Percentiles rank a stretch among this genome's conserved stretches.
Conservation (phyloP, 2,329 filamentous ascomycete genomes). For the Thielaviopsis populi region DNA sequence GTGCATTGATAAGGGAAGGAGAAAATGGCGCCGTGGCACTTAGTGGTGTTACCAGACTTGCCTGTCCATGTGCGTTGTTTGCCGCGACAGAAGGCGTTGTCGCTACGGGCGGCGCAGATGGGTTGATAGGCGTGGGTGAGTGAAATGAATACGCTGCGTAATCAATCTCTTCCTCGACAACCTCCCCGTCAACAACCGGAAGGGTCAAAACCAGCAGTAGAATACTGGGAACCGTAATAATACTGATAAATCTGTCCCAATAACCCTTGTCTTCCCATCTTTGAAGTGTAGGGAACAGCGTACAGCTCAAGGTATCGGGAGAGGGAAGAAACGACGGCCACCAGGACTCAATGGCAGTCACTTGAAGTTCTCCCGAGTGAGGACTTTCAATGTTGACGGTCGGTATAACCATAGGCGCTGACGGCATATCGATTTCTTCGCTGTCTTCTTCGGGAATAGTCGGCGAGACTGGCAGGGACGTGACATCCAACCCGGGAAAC, state of each 20-base stretch:
- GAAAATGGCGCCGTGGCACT: conserved; percentile 26
- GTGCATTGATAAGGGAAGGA: background rate
- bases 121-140: background rate
- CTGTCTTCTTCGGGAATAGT: conserved; percentile 8
- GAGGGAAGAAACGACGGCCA: conserved; percentile 67
- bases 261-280: conserved; percentile 68
- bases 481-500: conserved; percentile 32
- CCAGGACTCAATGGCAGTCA: conserved; percentile 34
- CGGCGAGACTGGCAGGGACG: conserved; percentile 9
- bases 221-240: conserved; percentile 78
- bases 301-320: conserved; percentile 54
- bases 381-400: conserved; percentile 6
- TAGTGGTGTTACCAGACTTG: background rate
- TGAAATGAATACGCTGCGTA: conserved; percentile 3
- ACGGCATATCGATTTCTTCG: background rate
- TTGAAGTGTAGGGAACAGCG: conserved; percentile 74
- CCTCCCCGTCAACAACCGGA: conserved; percentile 68
- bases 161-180: conserved; percentile 28
- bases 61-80: background rate
- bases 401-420: background rate
- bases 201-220: conserved; percentile 80
- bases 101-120: background rate
- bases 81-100: background rate
- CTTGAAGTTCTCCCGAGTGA: background rate
- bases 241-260: conserved; percentile 69